A percentile compares a stretch with the other conserved stretches of the same genome.
Evolutionary conservation across 2,329 filamentous ascomycete genomes (phyloP).

Genomic region (Lasiodiplodia hormozganensis): DNA sequence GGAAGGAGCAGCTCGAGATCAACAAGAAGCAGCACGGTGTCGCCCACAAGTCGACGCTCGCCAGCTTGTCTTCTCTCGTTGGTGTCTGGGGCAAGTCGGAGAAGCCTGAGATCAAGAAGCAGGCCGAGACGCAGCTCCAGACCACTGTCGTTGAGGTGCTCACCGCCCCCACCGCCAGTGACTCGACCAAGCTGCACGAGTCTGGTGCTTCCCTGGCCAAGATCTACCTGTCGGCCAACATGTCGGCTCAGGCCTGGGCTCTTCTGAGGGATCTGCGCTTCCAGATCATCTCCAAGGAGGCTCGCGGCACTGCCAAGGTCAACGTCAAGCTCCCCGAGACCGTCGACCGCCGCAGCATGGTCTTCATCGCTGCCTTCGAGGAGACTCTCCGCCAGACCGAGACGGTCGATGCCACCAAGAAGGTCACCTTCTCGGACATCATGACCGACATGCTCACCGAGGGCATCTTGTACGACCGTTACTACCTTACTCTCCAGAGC

Average conservation of each 20-base stretch:
- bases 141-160: constrained; percentile 45
- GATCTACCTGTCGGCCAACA: constrained; percentile 45
- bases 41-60: constrained; percentile 48
- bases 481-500: constrained; percentile 39
- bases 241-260: constrained; percentile 20
- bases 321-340: constrained; percentile 42
- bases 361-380: constrained; percentile 56
- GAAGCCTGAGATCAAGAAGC: constrained; percentile 48
- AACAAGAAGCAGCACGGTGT: constrained; percentile 45
- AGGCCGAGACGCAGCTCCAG: constrained; percentile 40
- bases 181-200: constrained; percentile 58
- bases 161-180: constrained; percentile 43
- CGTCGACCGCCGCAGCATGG: constrained; percentile 39
- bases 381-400: constrained; percentile 51
- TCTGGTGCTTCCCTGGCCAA: constrained; percentile 56
- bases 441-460: constrained; percentile 52
- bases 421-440: constrained; percentile 47
- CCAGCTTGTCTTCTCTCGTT: constrained; percentile 46
- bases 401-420: constrained; percentile 33
- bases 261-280: constrained; percentile 51
- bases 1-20: constrained; percentile 47
- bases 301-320: constrained; percentile 31
- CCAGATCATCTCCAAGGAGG: constrained; percentile 57
- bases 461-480: constrained; percentile 44
- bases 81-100: constrained; percentile 48